Conservation (phyloP, 129 eudicot species). For the Helianthus tuberosus region DNA sequence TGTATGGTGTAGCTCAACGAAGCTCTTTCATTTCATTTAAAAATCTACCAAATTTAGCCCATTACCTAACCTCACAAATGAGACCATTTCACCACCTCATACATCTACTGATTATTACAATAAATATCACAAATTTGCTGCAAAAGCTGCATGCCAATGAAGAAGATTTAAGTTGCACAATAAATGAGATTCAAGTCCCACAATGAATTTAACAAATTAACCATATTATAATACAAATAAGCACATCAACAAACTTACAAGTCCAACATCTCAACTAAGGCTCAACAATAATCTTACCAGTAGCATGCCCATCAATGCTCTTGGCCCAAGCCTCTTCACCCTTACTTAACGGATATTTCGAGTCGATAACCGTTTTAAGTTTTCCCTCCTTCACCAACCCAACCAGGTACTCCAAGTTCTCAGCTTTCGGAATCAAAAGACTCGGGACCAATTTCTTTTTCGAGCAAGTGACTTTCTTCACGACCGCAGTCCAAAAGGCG, state of each 20-base stretch:
- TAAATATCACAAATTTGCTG: not conserved
- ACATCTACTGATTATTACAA: not conserved
- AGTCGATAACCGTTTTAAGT: constrained; percentile 63
- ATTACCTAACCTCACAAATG: not conserved
- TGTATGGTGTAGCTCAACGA: not conserved
- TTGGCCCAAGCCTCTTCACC: constrained; percentile 84
- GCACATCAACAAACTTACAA: constrained; percentile 13
- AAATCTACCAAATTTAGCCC: not conserved
- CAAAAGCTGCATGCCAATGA: not conserved
- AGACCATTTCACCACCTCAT: not conserved
- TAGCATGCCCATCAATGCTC: constrained; percentile 86
- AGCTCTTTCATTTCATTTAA: not conserved
- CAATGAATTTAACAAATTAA: not conserved
- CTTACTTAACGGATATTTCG: constrained; percentile 54
- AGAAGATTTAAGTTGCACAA: not conserved
- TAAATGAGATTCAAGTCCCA: not conserved
- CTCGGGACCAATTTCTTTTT: constrained; percentile 70
- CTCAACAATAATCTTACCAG: constrained; percentile 75
- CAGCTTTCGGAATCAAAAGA: constrained; percentile 51
- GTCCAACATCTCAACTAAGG: constrained; percentile 32
- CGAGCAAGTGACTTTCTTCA: constrained; percentile 68
- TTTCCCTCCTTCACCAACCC: constrained; percentile 72
- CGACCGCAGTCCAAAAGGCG: constrained; percentile 58
- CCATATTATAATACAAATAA: constrained; percentile 7
- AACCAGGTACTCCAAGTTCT: constrained; percentile 62